Evolutionary conservation across 257 asterid genomes (phyloP).

Genomic region (Penstemon barbatus): DNA sequence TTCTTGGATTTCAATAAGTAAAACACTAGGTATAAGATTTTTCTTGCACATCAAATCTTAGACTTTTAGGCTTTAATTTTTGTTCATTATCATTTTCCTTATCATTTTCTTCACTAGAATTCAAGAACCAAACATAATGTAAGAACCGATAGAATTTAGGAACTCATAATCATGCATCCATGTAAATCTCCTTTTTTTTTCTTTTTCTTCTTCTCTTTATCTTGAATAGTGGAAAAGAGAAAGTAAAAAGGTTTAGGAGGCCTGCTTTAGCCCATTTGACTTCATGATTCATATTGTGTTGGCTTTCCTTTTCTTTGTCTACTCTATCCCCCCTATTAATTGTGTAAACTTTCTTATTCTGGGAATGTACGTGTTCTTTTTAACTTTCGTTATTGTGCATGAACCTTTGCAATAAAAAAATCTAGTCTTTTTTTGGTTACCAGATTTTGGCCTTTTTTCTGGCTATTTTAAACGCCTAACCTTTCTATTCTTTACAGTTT

Average conservation of each 20-base stretch:
- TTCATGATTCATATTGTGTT: not conserved
- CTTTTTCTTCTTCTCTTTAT: not conserved
- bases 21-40: no score
- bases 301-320: not conserved
- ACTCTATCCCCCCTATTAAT: not conserved
- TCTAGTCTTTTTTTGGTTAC: constrained; percentile 8
- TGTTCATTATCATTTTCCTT: no score
- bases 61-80: no score
- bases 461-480: not conserved
- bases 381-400: constrained; percentile 5
- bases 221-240: not conserved
- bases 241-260: not conserved
- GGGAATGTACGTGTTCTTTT: not conserved
- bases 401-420: constrained; percentile 14
- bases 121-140: no score
- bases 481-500: not conserved
- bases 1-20: no score
- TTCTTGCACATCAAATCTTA: no score
- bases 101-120: no score
- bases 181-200: not conserved
- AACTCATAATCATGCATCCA: not conserved
- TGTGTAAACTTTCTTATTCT: not conserved
- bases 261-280: not conserved
- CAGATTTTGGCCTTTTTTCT: not conserved
- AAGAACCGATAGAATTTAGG: not conserved